Percentiles rank a stretch among this genome's conserved stretches.
Evolutionary conservation across 495 filamentous ascomycete species (phyloP).

Genomic region (Filosporella fistucella): DNA sequence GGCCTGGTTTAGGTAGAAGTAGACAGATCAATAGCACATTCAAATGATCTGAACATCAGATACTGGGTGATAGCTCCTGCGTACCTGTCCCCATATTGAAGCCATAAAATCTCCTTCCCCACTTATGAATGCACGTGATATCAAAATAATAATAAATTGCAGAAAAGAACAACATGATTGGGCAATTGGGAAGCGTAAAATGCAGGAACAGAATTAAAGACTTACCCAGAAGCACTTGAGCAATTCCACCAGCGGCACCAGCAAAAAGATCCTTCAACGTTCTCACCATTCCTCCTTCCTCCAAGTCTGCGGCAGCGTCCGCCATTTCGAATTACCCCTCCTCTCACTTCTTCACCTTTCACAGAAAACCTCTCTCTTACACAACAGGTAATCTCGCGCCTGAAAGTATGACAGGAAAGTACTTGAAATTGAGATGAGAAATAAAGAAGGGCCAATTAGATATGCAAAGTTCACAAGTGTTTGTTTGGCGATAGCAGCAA

Average conservation of each 20-base stretch:
- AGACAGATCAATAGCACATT: too few species aligned
- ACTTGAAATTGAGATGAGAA: neutral
- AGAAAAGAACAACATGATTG: constrained; percentile 4
- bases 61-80: too few species aligned
- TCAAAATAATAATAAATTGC: constrained; percentile 4
- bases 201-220: constrained; percentile 19
- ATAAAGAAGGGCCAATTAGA: neutral
- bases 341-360: neutral
- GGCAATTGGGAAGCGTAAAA: neutral
- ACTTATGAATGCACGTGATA: constrained; percentile 9
- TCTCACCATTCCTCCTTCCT: constrained; percentile 22
- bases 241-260: constrained; percentile 86
- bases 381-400: too few species aligned
- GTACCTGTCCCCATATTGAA: too few species aligned
- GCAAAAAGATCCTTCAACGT: constrained; percentile 91
- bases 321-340: constrained; percentile 22
- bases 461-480: neutral
- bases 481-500: too few species aligned
- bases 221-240: constrained; percentile 91
- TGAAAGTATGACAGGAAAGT: too few species aligned
- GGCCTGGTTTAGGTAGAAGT: too few species aligned
- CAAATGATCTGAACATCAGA: too few species aligned
- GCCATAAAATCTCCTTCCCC: neutral
- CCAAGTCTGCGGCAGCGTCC: constrained; percentile 21
- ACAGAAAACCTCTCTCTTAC: too few species aligned